Evolutionary conservation across 208 protist species (phyloP).

Genomic region (Crithidia fasciculata): DNA sequence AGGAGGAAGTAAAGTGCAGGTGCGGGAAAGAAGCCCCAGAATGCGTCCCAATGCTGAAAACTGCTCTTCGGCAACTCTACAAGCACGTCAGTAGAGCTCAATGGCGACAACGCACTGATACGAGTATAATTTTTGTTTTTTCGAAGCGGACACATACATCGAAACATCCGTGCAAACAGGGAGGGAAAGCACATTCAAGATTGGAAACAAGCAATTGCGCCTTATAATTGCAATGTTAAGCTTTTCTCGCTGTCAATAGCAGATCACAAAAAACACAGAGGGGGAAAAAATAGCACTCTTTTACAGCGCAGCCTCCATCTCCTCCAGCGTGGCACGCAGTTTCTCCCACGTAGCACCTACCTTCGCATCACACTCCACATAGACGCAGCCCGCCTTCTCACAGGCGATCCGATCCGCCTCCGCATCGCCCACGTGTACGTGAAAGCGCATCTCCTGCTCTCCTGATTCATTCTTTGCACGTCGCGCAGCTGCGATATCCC

Average conservation of each 20-base stretch:
- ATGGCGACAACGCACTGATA: no score
- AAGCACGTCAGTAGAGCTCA: no score
- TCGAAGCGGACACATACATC: no score
- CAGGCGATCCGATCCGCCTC: slow-evolving; percentile 62
- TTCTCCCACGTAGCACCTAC: slow-evolving; percentile 57
- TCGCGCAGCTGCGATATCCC: slow-evolving; percentile 14
- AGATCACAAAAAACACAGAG: background rate
- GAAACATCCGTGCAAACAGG: no score
- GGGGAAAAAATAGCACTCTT: background rate
- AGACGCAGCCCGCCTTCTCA: slow-evolving; percentile 52
- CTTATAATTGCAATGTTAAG: no score
- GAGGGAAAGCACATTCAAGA: no score
- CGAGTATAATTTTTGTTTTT: no score
- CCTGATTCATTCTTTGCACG: background rate
- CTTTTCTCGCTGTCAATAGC: no score
- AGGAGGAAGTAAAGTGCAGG: background rate
- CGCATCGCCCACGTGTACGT: slow-evolving; percentile 74
- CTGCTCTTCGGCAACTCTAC: no score
- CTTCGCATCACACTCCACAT: slow-evolving; percentile 44
- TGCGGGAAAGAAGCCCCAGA: no score
- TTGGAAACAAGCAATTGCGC: no score
- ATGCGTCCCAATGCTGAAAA: no score
- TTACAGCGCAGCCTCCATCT: slow-evolving; percentile 6
- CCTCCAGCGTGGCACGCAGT: slow-evolving; percentile 38
- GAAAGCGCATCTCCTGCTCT: slow-evolving; percentile 18